A percentile compares a stretch with the other conserved stretches of the same genome.
phyloP scores from a whole-genome alignment of 208 protist species.

The Trypanosoma rangeli region DNA sequence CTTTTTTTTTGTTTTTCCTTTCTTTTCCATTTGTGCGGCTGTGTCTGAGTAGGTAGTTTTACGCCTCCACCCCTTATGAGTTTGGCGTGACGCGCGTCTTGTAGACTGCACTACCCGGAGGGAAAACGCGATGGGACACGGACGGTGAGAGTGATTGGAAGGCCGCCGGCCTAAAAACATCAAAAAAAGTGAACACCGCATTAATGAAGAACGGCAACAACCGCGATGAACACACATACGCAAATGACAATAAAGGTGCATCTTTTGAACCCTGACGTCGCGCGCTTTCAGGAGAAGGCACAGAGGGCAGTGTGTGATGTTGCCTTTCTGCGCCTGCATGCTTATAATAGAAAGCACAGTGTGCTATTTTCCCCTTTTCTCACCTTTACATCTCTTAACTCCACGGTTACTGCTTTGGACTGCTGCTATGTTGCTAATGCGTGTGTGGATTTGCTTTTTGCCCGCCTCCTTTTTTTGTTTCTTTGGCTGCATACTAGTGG shows the following conservation, averaged over 20 bases:
- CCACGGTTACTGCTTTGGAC: background rate
- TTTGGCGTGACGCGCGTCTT: background rate
- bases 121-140: background rate
- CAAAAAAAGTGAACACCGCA: too few relatives aligned
- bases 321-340: too few relatives aligned
- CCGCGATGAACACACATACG: too few relatives aligned
- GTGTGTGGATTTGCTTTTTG: background rate
- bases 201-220: too few relatives aligned
- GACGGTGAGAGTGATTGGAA: background rate
- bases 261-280: too few relatives aligned
- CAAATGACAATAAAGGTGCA: too few relatives aligned
- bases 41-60: conserved; percentile 4
- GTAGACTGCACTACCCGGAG: background rate
- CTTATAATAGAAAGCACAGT: background rate
- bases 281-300: too few relatives aligned
- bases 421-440: background rate
- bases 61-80: background rate
- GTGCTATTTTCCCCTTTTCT: background rate
- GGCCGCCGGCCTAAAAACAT: too few relatives aligned
- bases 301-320: too few relatives aligned
- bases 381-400: background rate
- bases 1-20: conserved; percentile 10
- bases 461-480: too few relatives aligned
- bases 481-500: background rate
- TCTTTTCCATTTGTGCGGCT: background rate